Conservation (phyloP, 2,329 filamentous ascomycete genomes). For the Xylaria sp. region DNA sequence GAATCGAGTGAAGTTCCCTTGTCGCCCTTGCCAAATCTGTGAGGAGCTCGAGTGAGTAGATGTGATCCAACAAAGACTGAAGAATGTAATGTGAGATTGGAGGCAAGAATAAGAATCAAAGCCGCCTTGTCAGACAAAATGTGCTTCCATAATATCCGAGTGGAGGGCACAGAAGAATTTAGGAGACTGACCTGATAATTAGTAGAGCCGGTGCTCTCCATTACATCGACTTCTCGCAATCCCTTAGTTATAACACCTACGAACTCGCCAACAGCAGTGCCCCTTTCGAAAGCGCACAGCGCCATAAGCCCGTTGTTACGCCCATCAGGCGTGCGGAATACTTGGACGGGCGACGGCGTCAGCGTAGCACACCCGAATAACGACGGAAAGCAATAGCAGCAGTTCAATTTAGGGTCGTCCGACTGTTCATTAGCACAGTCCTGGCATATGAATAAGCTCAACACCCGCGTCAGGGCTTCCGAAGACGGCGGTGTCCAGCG, state of each 20-base stretch:
- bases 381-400: constrained; percentile 59
- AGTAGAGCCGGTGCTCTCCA: constrained; percentile 50
- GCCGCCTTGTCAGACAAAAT: too few species aligned
- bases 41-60: too few species aligned
- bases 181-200: constrained; percentile 45
- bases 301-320: constrained; percentile 61
- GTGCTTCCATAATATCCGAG: too few species aligned
- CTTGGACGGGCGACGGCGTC: constrained; percentile 52
- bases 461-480: constrained; percentile 30
- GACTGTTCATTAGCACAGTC: constrained; percentile 56
- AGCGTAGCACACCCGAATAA: constrained; percentile 54
- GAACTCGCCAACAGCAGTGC: constrained; percentile 60
- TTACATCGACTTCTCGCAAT: constrained; percentile 58
- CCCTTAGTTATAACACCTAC: constrained; percentile 60
- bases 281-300: constrained; percentile 55
- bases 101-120: too few species aligned
- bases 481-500: constrained; percentile 45
- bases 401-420: constrained; percentile 53
- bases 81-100: too few species aligned
- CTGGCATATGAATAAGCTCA: constrained; percentile 45
- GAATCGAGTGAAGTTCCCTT: constrained; percentile 64
- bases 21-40: constrained; percentile 61
- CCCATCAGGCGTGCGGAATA: constrained; percentile 57
- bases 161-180: too few species aligned
- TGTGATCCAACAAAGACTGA: too few species aligned